Evolutionary conservation across 352 stramenopile genomes (phyloP).

Genomic region (Thalassiosira mediterranea): DNA sequence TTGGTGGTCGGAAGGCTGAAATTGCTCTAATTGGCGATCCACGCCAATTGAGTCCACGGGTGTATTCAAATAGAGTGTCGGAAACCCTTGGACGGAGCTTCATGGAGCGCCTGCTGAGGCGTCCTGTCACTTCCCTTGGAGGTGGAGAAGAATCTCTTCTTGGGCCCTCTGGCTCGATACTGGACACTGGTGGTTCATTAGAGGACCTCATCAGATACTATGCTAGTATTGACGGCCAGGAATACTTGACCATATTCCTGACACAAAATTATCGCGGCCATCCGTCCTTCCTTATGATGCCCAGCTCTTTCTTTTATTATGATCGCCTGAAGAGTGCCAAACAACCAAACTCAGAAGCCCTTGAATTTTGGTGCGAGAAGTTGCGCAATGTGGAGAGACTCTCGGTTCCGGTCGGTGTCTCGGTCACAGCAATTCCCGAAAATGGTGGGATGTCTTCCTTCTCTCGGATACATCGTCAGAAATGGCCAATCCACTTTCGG

Average conservation of each 20-base stretch:
- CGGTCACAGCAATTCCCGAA: neutral
- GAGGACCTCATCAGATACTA: slow-evolving; percentile 47
- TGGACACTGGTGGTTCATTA: slow-evolving; percentile 25
- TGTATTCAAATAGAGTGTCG: slow-evolving; percentile 50
- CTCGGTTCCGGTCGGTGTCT: slow-evolving; percentile 16
- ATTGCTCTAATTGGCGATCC: slow-evolving; percentile 67
- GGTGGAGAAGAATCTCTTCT: slow-evolving; percentile 60
- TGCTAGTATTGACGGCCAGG: slow-evolving; percentile 51
- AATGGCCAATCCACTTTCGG: slow-evolving; percentile 75
- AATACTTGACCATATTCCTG: slow-evolving; percentile 62
- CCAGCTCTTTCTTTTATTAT: slow-evolving; percentile 46
- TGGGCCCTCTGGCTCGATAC: slow-evolving; percentile 37
- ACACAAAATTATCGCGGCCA: slow-evolving; percentile 70
- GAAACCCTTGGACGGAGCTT: slow-evolving; percentile 52
- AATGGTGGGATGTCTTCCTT: slow-evolving; percentile 8
- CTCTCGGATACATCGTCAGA: slow-evolving; percentile 41
- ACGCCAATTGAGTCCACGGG: slow-evolving; percentile 52
- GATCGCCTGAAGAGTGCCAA: slow-evolving; percentile 47
- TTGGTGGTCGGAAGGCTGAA: slow-evolving; percentile 59
- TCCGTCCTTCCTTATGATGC: slow-evolving; percentile 67
- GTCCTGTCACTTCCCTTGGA: slow-evolving; percentile 54
- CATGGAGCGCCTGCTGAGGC: slow-evolving; percentile 66
- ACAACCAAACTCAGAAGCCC: neutral
- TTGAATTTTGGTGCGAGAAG: slow-evolving; percentile 44
- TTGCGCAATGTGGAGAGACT: slow-evolving; percentile 57